Evolutionary conservation across 2,329 filamentous ascomycete species (phyloP), one percentile per base, ranked within the genome.

Genomic region (Botryotinia calthae): DNA sequence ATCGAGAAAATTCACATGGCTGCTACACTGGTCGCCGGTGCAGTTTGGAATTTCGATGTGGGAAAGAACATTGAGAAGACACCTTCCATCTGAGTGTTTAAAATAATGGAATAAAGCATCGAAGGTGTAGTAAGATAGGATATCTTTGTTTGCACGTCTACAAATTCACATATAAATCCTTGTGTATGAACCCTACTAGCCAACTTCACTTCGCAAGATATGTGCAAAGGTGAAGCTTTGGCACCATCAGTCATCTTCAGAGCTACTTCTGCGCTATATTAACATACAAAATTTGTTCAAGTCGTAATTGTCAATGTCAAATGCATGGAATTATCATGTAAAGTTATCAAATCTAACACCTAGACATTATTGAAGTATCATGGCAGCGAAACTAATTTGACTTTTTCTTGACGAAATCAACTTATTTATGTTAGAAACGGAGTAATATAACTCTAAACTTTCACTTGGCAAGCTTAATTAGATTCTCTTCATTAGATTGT

Each of bases 241-340:
- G 20, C 46, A 48, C 20, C 7, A 22, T 22, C 2, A 8, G 20
- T 48, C 7, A 48, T 20, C 22, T 20, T 22, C 20, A 48, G 46
- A 22, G 7, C 20, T 48, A 48, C 8, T 9, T 48, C 20, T 22
- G 7, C 16, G 16, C 7, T 18, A 7, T 22, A 0, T 9, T 22
- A 0, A 7, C 20, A 48, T 20, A 20, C 16, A 44, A 20, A 7
- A 1, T 0, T 20, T 44, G 18, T 44, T 44, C 1, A 20, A 44
- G 4, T 44, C 16, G 7, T 6, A 44, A 10, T 48, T 10, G 0
- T 0, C 8, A 3, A 22, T 20, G 0, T 20, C 9, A 22, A 20
- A 28, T n/a, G 10, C 9, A 28, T 12, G 25, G 10, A 7, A 28
- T 14, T 6, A 6, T 14, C 1, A n/a, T 16, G 10, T 2, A 28